These are phyloP conservation scores for Ricinus communis DNA, from an alignment of 345 rosid species.

Conservation along the genomic window DNA sequence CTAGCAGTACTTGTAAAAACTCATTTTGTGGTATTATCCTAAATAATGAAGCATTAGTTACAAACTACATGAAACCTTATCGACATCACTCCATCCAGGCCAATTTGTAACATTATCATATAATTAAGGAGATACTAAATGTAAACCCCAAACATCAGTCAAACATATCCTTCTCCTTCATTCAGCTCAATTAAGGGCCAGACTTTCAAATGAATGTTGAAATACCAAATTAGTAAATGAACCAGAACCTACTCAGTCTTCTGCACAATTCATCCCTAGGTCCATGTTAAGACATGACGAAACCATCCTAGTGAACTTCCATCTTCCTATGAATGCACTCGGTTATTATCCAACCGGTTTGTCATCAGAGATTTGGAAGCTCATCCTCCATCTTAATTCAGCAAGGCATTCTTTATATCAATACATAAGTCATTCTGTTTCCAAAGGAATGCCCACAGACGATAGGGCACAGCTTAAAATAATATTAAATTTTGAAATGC, in stretches of 20 bases:
- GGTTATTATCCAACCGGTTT: too few relatives aligned
- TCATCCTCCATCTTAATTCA: not conserved
- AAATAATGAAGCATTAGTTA: not conserved
- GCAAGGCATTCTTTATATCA: not conserved
- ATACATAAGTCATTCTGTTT: too few relatives aligned
- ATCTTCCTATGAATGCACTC: not conserved
- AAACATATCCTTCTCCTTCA: not conserved
- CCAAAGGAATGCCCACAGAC: not conserved
- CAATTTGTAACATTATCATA: not conserved
- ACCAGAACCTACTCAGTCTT: not conserved
- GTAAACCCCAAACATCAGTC: not conserved
- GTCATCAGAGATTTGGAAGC: too few relatives aligned
- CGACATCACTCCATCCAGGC: not conserved
- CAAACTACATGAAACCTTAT: not conserved
- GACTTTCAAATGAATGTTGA: too few relatives aligned
- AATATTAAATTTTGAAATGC: not conserved
- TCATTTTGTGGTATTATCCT: not conserved
- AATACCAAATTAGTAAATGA: too few relatives aligned
- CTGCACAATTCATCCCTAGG: not conserved
- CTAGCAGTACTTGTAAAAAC: not conserved
- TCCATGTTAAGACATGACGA: not conserved
- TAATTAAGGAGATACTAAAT: not conserved
- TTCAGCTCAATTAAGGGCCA: not conserved
- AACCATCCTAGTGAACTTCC: not conserved
- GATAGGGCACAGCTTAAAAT: not conserved